These are phyloP conservation scores for Castanea mollissima DNA, from an alignment of 306 rosid species.

Conservation along the genomic window DNA sequence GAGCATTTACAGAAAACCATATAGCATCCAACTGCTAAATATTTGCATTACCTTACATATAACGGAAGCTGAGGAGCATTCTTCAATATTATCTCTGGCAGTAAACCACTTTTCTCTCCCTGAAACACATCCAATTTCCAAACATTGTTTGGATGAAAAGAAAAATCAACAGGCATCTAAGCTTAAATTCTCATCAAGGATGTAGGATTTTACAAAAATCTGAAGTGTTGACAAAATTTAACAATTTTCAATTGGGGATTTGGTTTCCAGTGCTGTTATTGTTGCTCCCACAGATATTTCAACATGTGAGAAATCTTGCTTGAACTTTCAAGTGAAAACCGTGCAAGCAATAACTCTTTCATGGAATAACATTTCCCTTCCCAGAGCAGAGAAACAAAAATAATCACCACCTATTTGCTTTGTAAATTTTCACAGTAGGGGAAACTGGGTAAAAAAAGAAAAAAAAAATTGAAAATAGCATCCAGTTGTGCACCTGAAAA, in stretches of 20 bases:
- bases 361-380: background rate
- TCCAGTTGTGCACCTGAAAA: background rate
- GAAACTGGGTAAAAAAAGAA: background rate
- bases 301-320: background rate
- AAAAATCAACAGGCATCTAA: background rate
- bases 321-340: background rate
- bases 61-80: slow-evolving; percentile 49
- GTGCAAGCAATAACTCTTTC: slow-evolving; percentile 4
- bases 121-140: slow-evolving; percentile 37
- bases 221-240: background rate
- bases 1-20: background rate
- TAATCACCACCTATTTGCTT: background rate
- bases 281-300: slow-evolving; percentile 1
- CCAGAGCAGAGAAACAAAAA: background rate
- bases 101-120: slow-evolving; percentile 41
- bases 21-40: background rate
- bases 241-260: background rate
- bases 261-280: background rate
- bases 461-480: background rate
- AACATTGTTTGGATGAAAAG: slow-evolving; percentile 2
- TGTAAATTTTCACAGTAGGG: background rate
- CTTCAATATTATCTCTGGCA: slow-evolving; percentile 37
- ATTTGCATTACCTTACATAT: slow-evolving; percentile 41
- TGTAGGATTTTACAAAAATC: background rate
- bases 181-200: slow-evolving; percentile 16